phyloP scores from a whole-genome alignment of 345 rosid genomes.

The Camelina sativa region DNA sequence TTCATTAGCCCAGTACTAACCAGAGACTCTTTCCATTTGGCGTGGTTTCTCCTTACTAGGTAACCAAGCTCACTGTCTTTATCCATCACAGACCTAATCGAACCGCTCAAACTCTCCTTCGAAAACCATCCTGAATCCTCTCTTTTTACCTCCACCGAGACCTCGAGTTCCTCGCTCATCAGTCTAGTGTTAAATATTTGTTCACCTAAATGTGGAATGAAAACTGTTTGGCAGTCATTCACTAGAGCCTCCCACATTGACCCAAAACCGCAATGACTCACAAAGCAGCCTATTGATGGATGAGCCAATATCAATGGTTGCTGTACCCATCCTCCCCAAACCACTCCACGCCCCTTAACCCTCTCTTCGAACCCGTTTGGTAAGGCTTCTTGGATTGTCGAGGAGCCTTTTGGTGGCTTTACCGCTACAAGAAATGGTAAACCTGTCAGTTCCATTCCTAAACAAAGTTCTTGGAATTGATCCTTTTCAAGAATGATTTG shows the following conservation, averaged over 20 bases:
- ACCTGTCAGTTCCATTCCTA: constrained; percentile 66
- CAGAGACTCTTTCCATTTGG: constrained; percentile 47
- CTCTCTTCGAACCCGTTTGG: constrained; percentile 72
- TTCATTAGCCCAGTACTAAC: constrained; percentile 35
- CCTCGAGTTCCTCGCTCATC: constrained; percentile 55
- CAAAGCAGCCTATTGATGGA: constrained; percentile 69
- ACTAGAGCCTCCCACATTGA: constrained; percentile 74
- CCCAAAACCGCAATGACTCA: constrained; percentile 72
- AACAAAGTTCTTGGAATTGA: constrained; percentile 68
- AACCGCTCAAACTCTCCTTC: constrained; percentile 51
- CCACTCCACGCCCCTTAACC: constrained; percentile 56
- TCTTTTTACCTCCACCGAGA: constrained; percentile 59
- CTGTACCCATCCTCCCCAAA: constrained; percentile 61
- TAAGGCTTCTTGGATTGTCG: constrained; percentile 63
- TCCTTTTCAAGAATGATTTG: constrained; percentile 58
- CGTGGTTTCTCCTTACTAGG: constrained; percentile 51
- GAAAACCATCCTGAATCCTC: constrained; percentile 56
- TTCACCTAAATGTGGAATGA: constrained; percentile 61
- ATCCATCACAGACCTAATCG: constrained; percentile 54
- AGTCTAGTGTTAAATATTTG: constrained; percentile 59
- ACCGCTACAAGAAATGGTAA: constrained; percentile 63
- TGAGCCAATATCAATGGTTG: constrained; percentile 57
- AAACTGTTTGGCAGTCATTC: constrained; percentile 60
- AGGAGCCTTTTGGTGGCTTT: constrained; percentile 58
- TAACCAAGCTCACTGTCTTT: constrained; percentile 49